These are phyloP conservation scores for Skeletonema menzelii DNA, from an alignment of 108 stramenopile species.

Conservation along the genomic window DNA sequence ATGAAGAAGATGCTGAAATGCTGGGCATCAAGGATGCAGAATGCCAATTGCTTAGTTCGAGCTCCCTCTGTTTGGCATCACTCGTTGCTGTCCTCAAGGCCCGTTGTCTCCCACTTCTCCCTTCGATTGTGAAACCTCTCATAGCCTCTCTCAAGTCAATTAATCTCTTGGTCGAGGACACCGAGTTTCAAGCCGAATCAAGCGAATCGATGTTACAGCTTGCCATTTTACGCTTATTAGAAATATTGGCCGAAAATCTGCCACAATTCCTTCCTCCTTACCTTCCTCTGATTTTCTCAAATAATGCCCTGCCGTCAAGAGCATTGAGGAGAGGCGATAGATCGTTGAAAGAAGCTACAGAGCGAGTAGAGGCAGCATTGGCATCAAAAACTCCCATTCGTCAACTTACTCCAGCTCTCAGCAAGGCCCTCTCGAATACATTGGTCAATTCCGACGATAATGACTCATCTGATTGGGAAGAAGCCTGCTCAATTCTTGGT, in stretches of 20 bases:
- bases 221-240: conserved; percentile 53
- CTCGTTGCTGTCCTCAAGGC: conserved; percentile 64
- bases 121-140: conserved; percentile 65
- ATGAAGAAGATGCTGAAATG: conserved; percentile 3
- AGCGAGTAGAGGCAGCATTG: conserved; percentile 44
- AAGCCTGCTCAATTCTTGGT: conserved; percentile 38
- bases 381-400: conserved; percentile 59
- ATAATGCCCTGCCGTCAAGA: conserved; percentile 55
- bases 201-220: conserved; percentile 55
- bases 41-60: conserved; percentile 50
- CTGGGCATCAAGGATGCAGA: conserved; percentile 30
- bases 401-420: conserved; percentile 63
- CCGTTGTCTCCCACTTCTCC: conserved; percentile 58
- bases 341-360: conserved; percentile 30
- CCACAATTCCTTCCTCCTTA: conserved; percentile 80
- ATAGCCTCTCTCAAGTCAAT: conserved; percentile 41
- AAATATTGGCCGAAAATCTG: conserved; percentile 61
- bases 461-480: conserved; percentile 28
- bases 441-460: conserved; percentile 7
- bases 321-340: conserved; percentile 31
- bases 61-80: conserved; percentile 63
- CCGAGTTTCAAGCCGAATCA: conserved; percentile 9
- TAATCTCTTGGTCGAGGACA: conserved; percentile 21
- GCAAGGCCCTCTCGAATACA: conserved; percentile 32
- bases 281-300: conserved; percentile 56